Percentiles rank a stretch among this genome's conserved stretches.
phyloP scores from a whole-genome alignment of 2,329 filamentous ascomycete genomes.

The Neonectria hederae region DNA sequence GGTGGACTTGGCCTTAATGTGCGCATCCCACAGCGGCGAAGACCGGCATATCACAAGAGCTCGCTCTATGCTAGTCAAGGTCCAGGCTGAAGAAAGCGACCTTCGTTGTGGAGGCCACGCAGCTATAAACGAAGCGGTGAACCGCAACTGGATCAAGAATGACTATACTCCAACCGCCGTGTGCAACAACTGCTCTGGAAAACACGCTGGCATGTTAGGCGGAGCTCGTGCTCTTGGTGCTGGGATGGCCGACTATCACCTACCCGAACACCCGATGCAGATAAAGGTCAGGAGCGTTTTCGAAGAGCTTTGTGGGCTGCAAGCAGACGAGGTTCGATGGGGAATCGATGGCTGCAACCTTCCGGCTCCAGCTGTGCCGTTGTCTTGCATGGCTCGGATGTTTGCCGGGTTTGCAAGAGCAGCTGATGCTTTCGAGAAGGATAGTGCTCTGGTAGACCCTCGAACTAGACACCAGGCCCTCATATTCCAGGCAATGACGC shows the following conservation, averaged over 20 bases:
- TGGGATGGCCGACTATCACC: conserved; percentile 47
- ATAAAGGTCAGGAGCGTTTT: conserved; percentile 48
- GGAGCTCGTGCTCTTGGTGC: conserved; percentile 51
- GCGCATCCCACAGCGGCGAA: conserved; percentile 58
- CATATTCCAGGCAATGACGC: conserved; percentile 54
- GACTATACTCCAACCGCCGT: conserved; percentile 51
- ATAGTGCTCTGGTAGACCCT: background rate
- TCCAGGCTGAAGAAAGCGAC: conserved; percentile 46
- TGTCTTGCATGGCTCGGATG: conserved; percentile 48
- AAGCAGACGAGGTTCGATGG: conserved; percentile 48
- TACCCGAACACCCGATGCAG: conserved; percentile 51
- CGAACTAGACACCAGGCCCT: conserved; percentile 42
- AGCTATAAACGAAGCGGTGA: conserved; percentile 47
- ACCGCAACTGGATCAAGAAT: conserved; percentile 50
- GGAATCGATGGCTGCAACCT: conserved; percentile 59
- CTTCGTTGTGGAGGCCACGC: conserved; percentile 56
- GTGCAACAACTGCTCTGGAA: conserved; percentile 59
- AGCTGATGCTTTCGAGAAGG: conserved; percentile 27
- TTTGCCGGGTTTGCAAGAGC: conserved; percentile 52
- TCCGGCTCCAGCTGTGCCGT: conserved; percentile 54
- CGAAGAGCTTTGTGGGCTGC: conserved; percentile 47
- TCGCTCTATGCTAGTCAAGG: conserved; percentile 49
- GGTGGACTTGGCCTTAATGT: conserved; percentile 56
- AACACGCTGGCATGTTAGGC: conserved; percentile 59
- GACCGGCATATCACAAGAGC: conserved; percentile 51